Evolutionary conservation across 257 asterid species (phyloP), one percentile per base, ranked within the genome.

Genomic region (Paulownia fortunei): DNA sequence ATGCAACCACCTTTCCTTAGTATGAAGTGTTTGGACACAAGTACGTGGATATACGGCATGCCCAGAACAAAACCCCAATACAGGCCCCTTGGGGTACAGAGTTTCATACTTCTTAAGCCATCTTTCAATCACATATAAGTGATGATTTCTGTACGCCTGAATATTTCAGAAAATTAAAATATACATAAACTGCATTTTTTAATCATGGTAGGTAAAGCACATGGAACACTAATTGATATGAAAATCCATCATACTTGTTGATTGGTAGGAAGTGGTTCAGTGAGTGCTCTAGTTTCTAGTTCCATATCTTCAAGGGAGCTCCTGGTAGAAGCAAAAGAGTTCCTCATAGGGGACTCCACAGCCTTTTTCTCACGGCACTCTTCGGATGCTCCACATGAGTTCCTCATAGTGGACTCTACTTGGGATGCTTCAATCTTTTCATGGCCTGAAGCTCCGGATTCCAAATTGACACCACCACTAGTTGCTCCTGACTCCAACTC

Each of bases 191-290:
- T 8, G 68, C 37, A 60, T 30, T 26, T 71, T 36, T 54, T 36
- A 76, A 71, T 59, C 59, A 55, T 58, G 69, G 37, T 36, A 42
- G 59, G 54, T 24, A 70, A 66, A 79, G 36, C 15, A 72, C 37
- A 62, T 76, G 42, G 58, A 47, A 34, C 21, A 24, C 66, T 68
- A 76, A 49, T n/a, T 15, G 26, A 73, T 15, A 41, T 12, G 32
- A 79, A 66, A 26, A 54, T 32, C 23, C 46, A 54, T 44, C 82
- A 41, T 82, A 88, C 99, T 86, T 91, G 99, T 89, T 95, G 99
- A 87, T 93, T 95, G 60, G 97, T 90, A 13, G 99, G 99, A 76
- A 95, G 97, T 54, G 98, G 98, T 89, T 95, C 99, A 44, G 97
- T 95, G 37, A 95, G 83, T 79, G 97, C 96, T 91, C 96, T 89